Evolutionary conservation across 371 early-diverging fungal species (phyloP).

Genomic region (Apophysomyces trapeziformis): DNA sequence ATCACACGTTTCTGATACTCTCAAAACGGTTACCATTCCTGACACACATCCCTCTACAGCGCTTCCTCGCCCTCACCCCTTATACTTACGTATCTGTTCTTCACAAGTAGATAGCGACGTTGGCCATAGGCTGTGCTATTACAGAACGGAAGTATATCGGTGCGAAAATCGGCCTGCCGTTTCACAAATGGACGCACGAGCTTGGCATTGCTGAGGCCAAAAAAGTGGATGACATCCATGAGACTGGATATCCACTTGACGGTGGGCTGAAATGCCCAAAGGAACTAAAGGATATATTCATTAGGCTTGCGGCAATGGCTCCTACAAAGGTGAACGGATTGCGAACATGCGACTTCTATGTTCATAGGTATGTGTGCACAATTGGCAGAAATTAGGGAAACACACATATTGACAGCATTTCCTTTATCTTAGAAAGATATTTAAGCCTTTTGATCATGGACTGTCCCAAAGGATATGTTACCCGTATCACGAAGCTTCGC

Average conservation of each 20-base stretch:
- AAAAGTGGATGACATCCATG: neutral
- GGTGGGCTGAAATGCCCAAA: constrained; percentile 2
- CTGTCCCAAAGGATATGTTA: neutral
- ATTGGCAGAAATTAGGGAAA: neutral
- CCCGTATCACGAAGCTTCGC: constrained; percentile 1
- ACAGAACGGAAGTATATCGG: constrained; percentile 1
- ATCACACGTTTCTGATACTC: too few relatives aligned
- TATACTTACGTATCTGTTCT: too few relatives aligned
- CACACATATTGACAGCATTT: constrained; percentile 2
- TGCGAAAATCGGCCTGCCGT: neutral
- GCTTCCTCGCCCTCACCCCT: too few relatives aligned
- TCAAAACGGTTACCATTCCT: too few relatives aligned
- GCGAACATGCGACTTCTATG: constrained; percentile 4
- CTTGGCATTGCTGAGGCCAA: constrained; percentile 7
- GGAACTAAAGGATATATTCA: neutral
- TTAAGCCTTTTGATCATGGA: neutral
- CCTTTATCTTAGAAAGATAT: neutral
- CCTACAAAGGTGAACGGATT: neutral
- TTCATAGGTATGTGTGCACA: constrained; percentile 7
- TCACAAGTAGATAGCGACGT: too few relatives aligned
- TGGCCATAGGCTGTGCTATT: too few relatives aligned
- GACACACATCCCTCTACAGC: too few relatives aligned
- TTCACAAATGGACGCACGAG: neutral
- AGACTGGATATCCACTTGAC: neutral
- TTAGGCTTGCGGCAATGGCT: neutral